A percentile compares a stretch with the other conserved stretches of the same genome.
phyloP scores from a whole-genome alignment of 2,329 filamentous ascomycete genomes.

The Macrophomina pseudophaseolina region DNA sequence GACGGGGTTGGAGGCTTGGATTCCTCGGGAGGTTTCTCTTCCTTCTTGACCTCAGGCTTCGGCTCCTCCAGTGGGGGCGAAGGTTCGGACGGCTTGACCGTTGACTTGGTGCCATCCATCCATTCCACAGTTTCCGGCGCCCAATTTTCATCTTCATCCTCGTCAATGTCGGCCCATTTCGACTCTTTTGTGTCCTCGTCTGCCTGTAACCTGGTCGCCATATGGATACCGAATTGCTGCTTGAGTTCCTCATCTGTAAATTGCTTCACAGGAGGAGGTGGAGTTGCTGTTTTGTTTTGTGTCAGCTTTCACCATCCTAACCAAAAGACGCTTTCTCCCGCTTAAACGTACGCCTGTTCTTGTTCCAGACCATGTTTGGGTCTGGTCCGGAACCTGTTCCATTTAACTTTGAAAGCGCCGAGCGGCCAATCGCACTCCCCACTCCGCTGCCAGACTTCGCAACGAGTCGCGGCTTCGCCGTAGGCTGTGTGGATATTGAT shows the following conservation, averaged over 20 bases:
- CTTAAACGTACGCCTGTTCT: constrained; percentile 73
- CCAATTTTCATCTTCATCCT: constrained; percentile 82
- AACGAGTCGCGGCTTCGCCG: constrained; percentile 72
- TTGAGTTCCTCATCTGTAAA: constrained; percentile 84
- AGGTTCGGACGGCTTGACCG: constrained; percentile 63
- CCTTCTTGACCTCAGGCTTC: constrained; percentile 29
- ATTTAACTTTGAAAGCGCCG: constrained; percentile 60
- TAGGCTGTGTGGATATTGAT: constrained; percentile 54
- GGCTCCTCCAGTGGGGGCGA: constrained; percentile 40
- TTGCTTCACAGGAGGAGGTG: constrained; percentile 75
- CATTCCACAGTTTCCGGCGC: constrained; percentile 83
- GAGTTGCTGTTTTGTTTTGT: constrained; percentile 54
- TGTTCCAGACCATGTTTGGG: constrained; percentile 82
- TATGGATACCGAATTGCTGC: constrained; percentile 84
- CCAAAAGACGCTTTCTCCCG: neutral
- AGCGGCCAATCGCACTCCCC: constrained; percentile 59
- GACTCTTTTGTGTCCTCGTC: constrained; percentile 75
- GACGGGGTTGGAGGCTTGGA: constrained; percentile 32
- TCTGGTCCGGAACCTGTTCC: constrained; percentile 69
- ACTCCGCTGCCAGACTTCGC: constrained; percentile 72
- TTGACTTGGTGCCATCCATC: constrained; percentile 86
- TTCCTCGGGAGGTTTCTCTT: constrained; percentile 47
- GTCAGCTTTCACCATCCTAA: constrained; percentile 9
- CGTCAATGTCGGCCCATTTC: constrained; percentile 90
- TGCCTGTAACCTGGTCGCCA: constrained; percentile 77